Base-by-base conservation (phyloP, 1,139 yeast genomes). In the Pichia terricola region DNA sequence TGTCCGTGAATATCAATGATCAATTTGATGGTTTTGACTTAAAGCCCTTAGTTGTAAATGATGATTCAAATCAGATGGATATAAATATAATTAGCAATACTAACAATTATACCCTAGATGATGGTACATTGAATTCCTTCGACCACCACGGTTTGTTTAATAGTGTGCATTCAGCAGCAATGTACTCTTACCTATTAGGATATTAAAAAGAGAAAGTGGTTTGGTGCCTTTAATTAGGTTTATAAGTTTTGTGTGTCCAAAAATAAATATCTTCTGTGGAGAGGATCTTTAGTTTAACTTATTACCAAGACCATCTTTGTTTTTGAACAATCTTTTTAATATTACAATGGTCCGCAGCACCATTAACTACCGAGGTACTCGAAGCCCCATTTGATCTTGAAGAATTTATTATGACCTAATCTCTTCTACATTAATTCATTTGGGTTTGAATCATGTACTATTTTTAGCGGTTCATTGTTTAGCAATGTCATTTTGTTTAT, bases 81-180 rank as follows among this genome's bases (percentile, higher is more conserved):
- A 16, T 16, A 16, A 16, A 16, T 16, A 16, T 16, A 16, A 16
- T 16, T 16, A 16, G 22, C 22, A 16, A 16, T 16, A 16, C 22
- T 16, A 16, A 16, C 22, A 16, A 16, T 16, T 16, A 16, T 16
- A 16, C 22, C 22, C 22, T 16, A 16, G 22, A 16, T 16, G 22
- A 16, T 16, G 22, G 22, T 16, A 16, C 22, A 16, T 16, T 16
- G 22, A 16, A 16, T 16, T 16, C 22, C 22, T 16, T 48, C 46
- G 50, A 45, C 41, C 41, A 33, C 39, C 58, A 56, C 53, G 52
- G 59, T 49, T 53, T 56, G 51, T 58, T 54, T 59, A 60, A 61
- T 57, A 55, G 59, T 56, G 63, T 62, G 66, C 66, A 61, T 62
- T 65, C 66, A 62, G 66, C 53, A 63, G 58, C 56, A 65, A 53